Evolutionary conservation across 1,139 yeast species (phyloP), one percentile per base, ranked within the genome.

Genomic region (Kazachstania sp.): DNA sequence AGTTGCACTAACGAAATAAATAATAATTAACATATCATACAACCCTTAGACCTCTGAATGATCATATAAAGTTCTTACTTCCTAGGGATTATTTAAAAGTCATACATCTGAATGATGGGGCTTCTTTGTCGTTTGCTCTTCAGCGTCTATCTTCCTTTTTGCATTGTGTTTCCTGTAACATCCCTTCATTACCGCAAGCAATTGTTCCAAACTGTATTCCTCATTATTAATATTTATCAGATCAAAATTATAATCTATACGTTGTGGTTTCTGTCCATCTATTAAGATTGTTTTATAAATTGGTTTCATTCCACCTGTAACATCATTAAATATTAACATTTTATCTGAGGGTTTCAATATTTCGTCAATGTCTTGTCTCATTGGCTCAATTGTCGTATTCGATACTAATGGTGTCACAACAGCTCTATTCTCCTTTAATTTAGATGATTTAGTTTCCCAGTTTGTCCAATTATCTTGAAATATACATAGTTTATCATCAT

Each of bases 181-280:
- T n/a, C 39, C 39, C 28, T 16, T 64, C 44, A 74, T 63, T 43
- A 65, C 59, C 1, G 83, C 82, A 44, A 83, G 65, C 2, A 84
- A 64, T 58, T 85, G 94, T 47, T 75, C 77, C 12, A 83, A 62
- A 48, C 85, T 78, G 48, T 64, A 71, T 51, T 75, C 81, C 46
- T 78, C 61, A 1, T 63, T 60, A 1, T 63, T 60, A 1, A 76
- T 72, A 59, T 79, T 74, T 36, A 86, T 58, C 30, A 83, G 65
- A 39, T 77, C 75, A 54, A 82, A 69, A 56, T 84, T 83, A 41
- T 83, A 69, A 50, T 78, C 77, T 18, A 85, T 74, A 44, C 71
- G 73, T 59, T 86, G 95, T 0, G 79, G 68, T 48, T 77, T 73
- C 55, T 81, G 82, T 0, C 86, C 87, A 20, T 15, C 30, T 0